Conservation (phyloP, 352 stramenopile genomes). For the Lagenidium giganteum region DNA sequence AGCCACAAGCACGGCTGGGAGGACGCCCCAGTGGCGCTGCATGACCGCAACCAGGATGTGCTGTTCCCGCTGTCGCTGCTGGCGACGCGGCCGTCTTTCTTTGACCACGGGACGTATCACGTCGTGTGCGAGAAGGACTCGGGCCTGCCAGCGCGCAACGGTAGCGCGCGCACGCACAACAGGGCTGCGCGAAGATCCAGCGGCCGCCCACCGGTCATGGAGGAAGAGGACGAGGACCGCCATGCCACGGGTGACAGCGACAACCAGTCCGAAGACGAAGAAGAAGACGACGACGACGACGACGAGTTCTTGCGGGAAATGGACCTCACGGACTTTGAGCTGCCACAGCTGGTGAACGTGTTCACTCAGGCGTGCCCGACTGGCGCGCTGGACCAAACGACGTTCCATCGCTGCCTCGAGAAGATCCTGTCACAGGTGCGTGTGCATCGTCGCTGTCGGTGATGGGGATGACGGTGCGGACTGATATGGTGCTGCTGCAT, state of each 20-base stretch:
- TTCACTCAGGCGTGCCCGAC: conserved; percentile 77
- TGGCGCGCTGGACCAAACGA: conserved; percentile 56
- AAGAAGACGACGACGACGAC: conserved; percentile 21
- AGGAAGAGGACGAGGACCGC: no score
- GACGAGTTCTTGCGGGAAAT: conserved; percentile 46
- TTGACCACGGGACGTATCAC: conserved; percentile 39
- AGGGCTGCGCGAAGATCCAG: no score
- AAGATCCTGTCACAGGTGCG: conserved; percentile 76
- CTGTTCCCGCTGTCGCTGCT: conserved; percentile 74
- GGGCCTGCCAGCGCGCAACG: not conserved
- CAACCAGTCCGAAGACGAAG: not conserved
- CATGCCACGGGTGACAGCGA: no score
- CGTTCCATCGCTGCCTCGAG: conserved; percentile 66
- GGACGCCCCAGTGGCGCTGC: conserved; percentile 19
- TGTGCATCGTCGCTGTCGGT: not conserved
- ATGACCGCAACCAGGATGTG: conserved; percentile 23
- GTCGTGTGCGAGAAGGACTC: conserved; percentile 17
- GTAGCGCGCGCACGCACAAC: no score
- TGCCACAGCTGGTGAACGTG: conserved; percentile 78
- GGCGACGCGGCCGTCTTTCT: conserved; percentile 38
- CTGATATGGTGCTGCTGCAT: not conserved
- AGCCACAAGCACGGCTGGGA: no score
- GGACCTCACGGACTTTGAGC: conserved; percentile 79
- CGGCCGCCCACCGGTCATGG: no score
- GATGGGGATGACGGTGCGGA: not conserved